Conservation (phyloP, 768 basidiomycete species). For the Mycena polygramma region DNA sequence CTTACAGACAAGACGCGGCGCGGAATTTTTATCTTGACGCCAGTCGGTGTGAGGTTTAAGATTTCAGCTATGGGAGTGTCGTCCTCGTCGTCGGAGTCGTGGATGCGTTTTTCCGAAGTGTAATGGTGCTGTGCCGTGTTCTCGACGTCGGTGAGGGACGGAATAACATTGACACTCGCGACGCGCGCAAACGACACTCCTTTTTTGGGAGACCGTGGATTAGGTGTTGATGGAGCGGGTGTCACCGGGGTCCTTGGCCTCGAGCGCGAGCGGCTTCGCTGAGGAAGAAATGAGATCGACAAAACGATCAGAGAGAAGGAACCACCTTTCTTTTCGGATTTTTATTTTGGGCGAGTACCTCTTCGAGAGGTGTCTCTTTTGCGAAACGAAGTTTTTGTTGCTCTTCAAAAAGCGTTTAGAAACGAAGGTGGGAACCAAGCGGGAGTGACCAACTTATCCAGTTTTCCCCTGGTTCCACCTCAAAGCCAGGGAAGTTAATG, state of each 20-base stretch:
- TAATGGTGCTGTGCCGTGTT: slow-evolving; percentile 8
- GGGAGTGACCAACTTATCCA: slow-evolving; percentile 22
- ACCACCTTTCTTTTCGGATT: slow-evolving; percentile 14
- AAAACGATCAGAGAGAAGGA: neutral
- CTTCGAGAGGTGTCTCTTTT: neutral
- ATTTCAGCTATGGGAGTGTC: neutral
- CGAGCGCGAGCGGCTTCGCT: neutral
- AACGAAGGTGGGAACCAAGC: neutral
- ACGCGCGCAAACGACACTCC: slow-evolving; percentile 14
- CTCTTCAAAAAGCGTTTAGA: neutral
- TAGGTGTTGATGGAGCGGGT: neutral
- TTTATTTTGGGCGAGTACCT: neutral
- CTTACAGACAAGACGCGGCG: neutral
- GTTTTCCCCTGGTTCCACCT: neutral
- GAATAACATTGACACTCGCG: neutral
- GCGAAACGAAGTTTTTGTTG: neutral
- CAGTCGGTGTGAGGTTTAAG: neutral
- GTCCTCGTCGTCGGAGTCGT: slow-evolving; percentile 17
- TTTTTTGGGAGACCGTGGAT: neutral
- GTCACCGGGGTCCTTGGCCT: neutral
- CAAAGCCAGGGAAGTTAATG: neutral
- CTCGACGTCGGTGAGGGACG: neutral
- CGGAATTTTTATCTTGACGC: neutral
- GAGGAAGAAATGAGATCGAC: neutral
- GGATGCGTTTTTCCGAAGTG: neutral